Base-by-base conservation (phyloP, 495 filamentous ascomycete genomes). In the Aspergillus incahuasiensis region DNA sequence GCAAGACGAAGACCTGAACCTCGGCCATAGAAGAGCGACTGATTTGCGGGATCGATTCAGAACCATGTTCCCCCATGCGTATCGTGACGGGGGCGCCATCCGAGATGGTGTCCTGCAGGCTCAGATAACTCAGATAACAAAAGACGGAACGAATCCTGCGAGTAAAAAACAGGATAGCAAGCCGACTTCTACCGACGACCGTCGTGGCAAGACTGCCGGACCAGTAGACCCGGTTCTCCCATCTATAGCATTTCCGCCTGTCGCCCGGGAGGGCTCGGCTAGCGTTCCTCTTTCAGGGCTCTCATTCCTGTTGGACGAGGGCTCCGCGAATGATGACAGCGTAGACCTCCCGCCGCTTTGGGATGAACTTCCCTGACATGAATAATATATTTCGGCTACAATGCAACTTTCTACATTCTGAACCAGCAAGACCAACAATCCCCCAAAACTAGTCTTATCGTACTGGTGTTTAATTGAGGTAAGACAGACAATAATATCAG, bases 21-120 rank as follows among this genome's bases (percentile, higher is more conserved):
- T 96, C 11, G 69, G 76, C 8, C 82, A 76, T 61, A 80, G 91
- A 53, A 80, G 83, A 35, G 82, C 89, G 2, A 91, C 88, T 5
- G 90, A 96, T 63, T 72, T 96, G 12, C 77, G 91, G 46, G 91
- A 96, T 68, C 79, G 90, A 6, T 86, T 95, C 50, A 80, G 91
- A 18, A 91, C 88, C 55, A 87, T 86, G 50, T 91, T 86, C 58
- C 89, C 90, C 6, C 82, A 88, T 35, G 80, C 85, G 45, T 94
- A 88, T 63, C 79, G 77, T 24, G 74, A 84, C 16, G 75, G 74
- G 5, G 75, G 75, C 19, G 72, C 73, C 43, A 71, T 75, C 25
- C 74, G 66, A 21, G 71, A 69, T 32, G 69, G 70, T n/a, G 53
- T 55, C 9, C 16, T 66, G 12, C 59, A 55, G 9, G 49, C 49